Evolutionary conservation across 768 basidiomycete species (phyloP).

Genomic region (Lactarius hatsudake): DNA sequence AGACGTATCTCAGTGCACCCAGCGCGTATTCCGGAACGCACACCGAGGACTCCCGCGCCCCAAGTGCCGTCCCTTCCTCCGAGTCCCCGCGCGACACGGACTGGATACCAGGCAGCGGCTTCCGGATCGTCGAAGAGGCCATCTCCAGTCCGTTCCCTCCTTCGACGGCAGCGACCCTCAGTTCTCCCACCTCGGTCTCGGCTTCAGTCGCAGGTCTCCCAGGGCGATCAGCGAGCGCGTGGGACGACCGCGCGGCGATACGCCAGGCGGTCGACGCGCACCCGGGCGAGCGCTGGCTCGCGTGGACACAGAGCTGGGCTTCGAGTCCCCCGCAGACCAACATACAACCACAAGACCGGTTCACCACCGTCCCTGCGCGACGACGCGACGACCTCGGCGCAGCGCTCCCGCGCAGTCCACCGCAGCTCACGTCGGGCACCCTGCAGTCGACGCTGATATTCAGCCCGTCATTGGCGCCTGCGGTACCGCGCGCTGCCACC

Average conservation of each 20-base stretch:
- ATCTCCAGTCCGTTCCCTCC: neutral
- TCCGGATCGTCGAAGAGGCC: constrained; percentile 43
- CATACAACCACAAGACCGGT: constrained; percentile 35
- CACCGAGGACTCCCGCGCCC: constrained; percentile 5
- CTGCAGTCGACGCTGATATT: constrained; percentile 59
- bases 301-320: constrained; percentile 30
- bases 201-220: constrained; percentile 13
- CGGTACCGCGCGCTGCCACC: neutral
- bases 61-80: neutral
- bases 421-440: constrained; percentile 53
- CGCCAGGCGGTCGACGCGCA: constrained; percentile 27
- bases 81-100: constrained; percentile 7
- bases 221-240: constrained; percentile 18
- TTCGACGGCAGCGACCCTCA: neutral
- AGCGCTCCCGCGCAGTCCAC: constrained; percentile 54
- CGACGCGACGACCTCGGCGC: constrained; percentile 20
- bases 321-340: constrained; percentile 20
- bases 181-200: neutral
- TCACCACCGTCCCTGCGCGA: constrained; percentile 41
- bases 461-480: constrained; percentile 17
- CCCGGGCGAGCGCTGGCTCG: constrained; percentile 23
- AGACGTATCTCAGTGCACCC: constrained; percentile 21
- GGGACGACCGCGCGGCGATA: constrained; percentile 25
- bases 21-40: constrained; percentile 23
- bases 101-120: constrained; percentile 37